Conservation (phyloP, 1,284 basidiomycete species). For the Ceratobasidium sp. region DNA sequence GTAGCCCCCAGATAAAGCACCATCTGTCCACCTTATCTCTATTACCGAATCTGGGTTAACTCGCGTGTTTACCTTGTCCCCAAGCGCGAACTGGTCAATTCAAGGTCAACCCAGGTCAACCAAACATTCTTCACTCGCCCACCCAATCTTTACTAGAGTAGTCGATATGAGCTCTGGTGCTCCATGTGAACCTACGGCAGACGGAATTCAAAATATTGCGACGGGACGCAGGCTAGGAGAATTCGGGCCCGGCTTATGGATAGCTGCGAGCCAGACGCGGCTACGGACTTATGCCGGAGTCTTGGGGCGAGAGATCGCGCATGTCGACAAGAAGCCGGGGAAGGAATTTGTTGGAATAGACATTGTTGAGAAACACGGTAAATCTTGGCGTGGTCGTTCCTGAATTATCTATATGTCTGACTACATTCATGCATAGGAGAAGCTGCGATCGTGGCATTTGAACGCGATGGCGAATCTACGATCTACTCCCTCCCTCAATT, state of each 20-base stretch:
- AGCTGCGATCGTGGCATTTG: conserved; percentile 67
- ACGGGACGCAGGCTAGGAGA: conserved; percentile 46
- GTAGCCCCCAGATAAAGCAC: conserved; percentile 55
- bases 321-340: conserved; percentile 57
- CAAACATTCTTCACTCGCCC: conserved; percentile 53
- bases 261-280: conserved; percentile 65
- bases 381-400: conserved; percentile 37
- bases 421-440: conserved; percentile 53
- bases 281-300: conserved; percentile 51
- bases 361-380: conserved; percentile 63
- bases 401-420: not conserved
- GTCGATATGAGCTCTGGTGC: conserved; percentile 66
- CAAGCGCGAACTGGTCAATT: conserved; percentile 56
- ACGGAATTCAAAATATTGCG: conserved; percentile 47
- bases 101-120: conserved; percentile 50
- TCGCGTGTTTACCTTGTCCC: conserved; percentile 64
- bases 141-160: conserved; percentile 65
- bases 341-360: conserved; percentile 63
- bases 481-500: conserved; percentile 75
- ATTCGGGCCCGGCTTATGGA: conserved; percentile 49
- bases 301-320: conserved; percentile 38
- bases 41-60: conserved; percentile 64
- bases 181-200: conserved; percentile 55
- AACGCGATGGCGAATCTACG: conserved; percentile 59
- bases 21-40: conserved; percentile 68